Evolutionary conservation across 2,329 filamentous ascomycete genomes (phyloP), one percentile per base, ranked within the genome.

Genomic region (Mariannaea sp.): DNA sequence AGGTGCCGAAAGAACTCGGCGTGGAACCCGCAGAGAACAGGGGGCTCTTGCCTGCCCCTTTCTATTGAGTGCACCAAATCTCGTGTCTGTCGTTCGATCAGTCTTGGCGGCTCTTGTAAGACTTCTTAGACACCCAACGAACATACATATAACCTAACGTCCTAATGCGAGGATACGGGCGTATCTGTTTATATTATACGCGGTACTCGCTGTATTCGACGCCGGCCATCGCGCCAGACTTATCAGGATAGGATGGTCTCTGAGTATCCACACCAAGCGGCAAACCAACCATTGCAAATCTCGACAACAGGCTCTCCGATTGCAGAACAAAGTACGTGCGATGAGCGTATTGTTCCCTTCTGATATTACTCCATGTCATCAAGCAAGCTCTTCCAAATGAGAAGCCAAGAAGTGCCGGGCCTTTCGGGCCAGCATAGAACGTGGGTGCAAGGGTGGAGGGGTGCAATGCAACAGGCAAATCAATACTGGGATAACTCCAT

Each of bases 381-480:
- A 40, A 49, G 45, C 45, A 43, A 49, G 45, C 55, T 63, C 53
- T 49, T 59, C 53, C 61, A 59, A 56, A 49, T 39, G 48, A 49
- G 9, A 32, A 49, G 55, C 51, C 55, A 59, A 60, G 61, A 30
- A 45, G 27, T 53, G 32, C 54, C 36, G 60, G 60, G 60, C 55
- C 63, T 38, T 49, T 59, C 57, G 51, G 54, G 44, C 62, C 58
- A 64, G 54, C 58, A 32, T 58, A 51, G 59, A 65, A 65, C 62
- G 60, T 65, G 62, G 62, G 51, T 16, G 40, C 58, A 49, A 53
- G 62, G 62, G 52, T 53, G 30, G 14, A 22, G 53, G 56, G 27
- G 48, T 54, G 50, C 24, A 33, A 47, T 47, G 32, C 33, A 30
- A 35, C 17, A 20, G 42, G 38, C 33, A 55, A 49, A 52, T 41